Base-by-base conservation (phyloP, 1,284 basidiomycete species). In the Microbotryum saponariae region DNA sequence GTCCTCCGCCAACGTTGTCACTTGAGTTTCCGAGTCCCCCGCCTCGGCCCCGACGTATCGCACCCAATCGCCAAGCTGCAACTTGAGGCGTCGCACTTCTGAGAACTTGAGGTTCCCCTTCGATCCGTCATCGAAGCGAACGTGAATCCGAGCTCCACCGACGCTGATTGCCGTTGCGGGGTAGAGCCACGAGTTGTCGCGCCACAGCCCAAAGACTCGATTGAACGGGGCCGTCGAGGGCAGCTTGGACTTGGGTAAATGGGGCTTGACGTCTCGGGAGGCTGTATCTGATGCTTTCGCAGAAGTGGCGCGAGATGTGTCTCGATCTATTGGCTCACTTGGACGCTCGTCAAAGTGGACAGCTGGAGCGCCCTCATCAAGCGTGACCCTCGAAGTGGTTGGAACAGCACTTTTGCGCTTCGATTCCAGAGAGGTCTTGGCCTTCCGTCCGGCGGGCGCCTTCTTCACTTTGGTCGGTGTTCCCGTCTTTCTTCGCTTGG, bases 151-250 rank as follows among this genome's bases (percentile, higher is more conserved):
- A 14, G 52, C 54, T 16, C 42, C 46, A 14, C 16, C 14, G n/a
- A 54, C 45, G 46, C 29, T 16, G 12, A 25, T 16, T 49, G 66
- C 60, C 14, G 47, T 57, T 5, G 47, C 65, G 1, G 63, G 58
- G 51, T 65, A 70, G 46, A 56, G 57, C 25, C 44, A 55, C 3
- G 18, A 29, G 58, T 65, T 62, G 54, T 65, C 61, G 18, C 63
- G 59, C 66, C 66, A 70, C 21, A 67, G 46, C 6, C 42, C 66
- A 31, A 67, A 60, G 16, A 63, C 59, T 14, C 68, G 63, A 57
- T 51, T 58, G 69, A 59, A 72, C 55, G 66, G 73, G 1, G 58
- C 66, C 10, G 62, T 37, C 0, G 42, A 9, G 3, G 50, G 52
- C 6, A 58, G 55, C 23, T 46, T 58, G 16, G 56, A 23, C 5